Conservation (phyloP, 768 basidiomycete species). For the Lentinula sp. region DNA sequence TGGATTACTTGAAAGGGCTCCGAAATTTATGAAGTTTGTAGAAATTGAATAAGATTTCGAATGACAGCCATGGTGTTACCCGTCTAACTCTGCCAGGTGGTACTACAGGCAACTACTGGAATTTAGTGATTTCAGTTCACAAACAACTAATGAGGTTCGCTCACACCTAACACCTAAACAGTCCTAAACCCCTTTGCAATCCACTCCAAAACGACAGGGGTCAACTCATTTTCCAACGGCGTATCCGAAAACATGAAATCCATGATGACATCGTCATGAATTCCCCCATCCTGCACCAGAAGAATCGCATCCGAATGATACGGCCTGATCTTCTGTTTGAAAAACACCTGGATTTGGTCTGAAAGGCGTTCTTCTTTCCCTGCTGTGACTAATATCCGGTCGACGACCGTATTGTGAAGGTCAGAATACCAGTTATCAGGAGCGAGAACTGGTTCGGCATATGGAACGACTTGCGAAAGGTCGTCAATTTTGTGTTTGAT, state of each 20-base stretch:
- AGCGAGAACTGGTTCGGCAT: constrained; percentile 23
- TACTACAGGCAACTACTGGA: no score
- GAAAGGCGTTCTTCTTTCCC: constrained; percentile 27
- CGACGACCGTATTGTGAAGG: constrained; percentile 19
- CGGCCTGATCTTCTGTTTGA: background rate
- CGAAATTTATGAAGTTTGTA: no score
- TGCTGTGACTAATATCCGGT: constrained; percentile 28
- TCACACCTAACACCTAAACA: no score
- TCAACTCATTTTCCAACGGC: background rate
- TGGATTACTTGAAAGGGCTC: no score
- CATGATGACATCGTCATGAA: constrained; percentile 30
- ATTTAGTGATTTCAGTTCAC: no score
- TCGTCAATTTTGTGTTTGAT: constrained; percentile 16
- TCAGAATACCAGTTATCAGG: constrained; percentile 29
- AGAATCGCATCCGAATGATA: constrained; percentile 15
- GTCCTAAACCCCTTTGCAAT: background rate
- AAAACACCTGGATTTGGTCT: constrained; percentile 20
- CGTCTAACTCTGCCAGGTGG: no score
- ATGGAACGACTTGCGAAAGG: constrained; percentile 10
- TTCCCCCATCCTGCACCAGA: constrained; percentile 23
- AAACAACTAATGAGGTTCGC: no score
- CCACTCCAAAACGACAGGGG: background rate
- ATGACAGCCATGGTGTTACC: no score
- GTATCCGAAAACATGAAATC: constrained; percentile 11
- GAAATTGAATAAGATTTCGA: no score